These are phyloP conservation scores for Ophiostoma pallidulum DNA, from an alignment of 2,329 filamentous ascomycete genomes.

Conservation along the genomic window DNA sequence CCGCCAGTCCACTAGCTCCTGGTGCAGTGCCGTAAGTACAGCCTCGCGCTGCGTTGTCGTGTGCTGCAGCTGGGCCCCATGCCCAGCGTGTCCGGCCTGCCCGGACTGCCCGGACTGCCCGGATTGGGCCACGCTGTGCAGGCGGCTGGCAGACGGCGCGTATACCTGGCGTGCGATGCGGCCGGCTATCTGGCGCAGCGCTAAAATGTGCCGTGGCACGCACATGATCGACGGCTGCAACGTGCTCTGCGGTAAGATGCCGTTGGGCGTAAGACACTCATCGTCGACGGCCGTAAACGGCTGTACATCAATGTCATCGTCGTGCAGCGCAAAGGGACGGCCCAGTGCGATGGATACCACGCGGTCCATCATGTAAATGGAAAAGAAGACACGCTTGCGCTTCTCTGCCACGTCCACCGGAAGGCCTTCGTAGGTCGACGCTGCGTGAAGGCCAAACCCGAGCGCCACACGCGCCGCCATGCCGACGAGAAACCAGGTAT, in stretches of 20 bases:
- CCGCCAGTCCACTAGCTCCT: conserved; percentile 34
- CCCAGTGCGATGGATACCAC: conserved; percentile 36
- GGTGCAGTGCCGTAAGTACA: conserved; percentile 26
- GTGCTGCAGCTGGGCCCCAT: not conserved
- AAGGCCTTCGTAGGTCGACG: conserved; percentile 26
- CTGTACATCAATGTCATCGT: conserved; percentile 36
- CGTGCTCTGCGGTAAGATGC: conserved; percentile 17
- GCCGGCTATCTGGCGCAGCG: conserved; percentile 31
- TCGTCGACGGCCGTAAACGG: conserved; percentile 30
- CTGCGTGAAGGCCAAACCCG: conserved; percentile 22
- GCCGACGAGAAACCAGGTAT: conserved; percentile 33
- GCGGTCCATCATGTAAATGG: conserved; percentile 40
- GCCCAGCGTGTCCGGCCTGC: too few relatives aligned
- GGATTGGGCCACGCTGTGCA: too few relatives aligned
- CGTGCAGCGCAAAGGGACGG: conserved; percentile 35
- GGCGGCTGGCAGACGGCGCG: conserved; percentile 14
- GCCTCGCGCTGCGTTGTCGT: conserved; percentile 23
- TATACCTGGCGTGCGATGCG: conserved; percentile 32
- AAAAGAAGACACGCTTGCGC: conserved; percentile 36
- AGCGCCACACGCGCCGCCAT: conserved; percentile 33
- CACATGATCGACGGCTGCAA: conserved; percentile 29
- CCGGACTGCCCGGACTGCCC: too few relatives aligned
- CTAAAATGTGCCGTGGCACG: conserved; percentile 33
- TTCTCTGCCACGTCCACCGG: conserved; percentile 26
- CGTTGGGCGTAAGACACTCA: conserved; percentile 22